phyloP scores from a whole-genome alignment of 345 rosid genomes.

The Orychophragmus violaceus region DNA sequence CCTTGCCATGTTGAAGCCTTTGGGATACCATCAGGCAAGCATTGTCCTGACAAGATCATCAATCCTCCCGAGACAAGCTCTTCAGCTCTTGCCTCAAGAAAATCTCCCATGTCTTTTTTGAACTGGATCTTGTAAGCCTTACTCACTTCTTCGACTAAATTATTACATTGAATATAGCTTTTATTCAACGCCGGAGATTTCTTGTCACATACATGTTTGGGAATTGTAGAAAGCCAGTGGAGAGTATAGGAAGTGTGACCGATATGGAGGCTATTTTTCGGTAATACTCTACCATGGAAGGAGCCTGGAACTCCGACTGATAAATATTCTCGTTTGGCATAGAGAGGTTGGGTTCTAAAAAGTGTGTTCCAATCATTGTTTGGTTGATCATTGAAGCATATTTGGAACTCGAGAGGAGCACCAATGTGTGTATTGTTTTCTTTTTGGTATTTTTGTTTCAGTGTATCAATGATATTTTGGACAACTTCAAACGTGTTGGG shows the following conservation, averaged over 20 bases:
- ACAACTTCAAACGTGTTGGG: too few relatives aligned
- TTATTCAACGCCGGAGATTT: conserved; percentile 27
- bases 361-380: conserved; percentile 39
- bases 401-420: conserved; percentile 14
- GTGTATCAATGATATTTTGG: too few relatives aligned
- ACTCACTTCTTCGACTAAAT: conserved; percentile 8
- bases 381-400: conserved; percentile 36
- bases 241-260: conserved; percentile 12
- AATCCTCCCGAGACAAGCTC: conserved; percentile 31
- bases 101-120: conserved; percentile 10
- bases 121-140: conserved; percentile 29
- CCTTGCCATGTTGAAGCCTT: background rate
- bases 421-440: too few relatives aligned
- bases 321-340: background rate
- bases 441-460: too few relatives aligned
- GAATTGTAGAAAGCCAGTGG: conserved; percentile 36
- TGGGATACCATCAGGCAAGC: conserved; percentile 19
- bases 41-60: conserved; percentile 1
- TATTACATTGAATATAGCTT: conserved; percentile 10
- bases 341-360: conserved; percentile 24
- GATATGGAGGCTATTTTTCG: conserved; percentile 23
- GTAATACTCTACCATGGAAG: conserved; percentile 29
- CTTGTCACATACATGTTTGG: background rate
- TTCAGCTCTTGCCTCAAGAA: conserved; percentile 28
- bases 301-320: conserved; percentile 34